Evolutionary conservation across 2,329 filamentous ascomycete species (phyloP), one percentile per base, ranked within the genome.

Genomic region (Trichoderma polysporum): DNA sequence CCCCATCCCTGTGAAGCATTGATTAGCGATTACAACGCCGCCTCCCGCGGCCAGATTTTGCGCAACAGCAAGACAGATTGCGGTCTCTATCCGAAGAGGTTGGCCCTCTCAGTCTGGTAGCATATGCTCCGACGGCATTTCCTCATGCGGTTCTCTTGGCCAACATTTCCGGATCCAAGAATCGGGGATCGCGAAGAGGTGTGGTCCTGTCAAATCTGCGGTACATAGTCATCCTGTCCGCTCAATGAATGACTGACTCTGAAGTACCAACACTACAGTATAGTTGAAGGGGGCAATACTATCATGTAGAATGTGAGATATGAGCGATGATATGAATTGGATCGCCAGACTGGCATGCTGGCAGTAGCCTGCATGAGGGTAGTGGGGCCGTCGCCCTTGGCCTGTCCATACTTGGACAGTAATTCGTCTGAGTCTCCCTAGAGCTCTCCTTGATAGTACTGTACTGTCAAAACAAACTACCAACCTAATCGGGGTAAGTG

Each of bases 281-380:
- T 17, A 15, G 19, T 47, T 31, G 19, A 37, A 47, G 49, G 62
- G 49, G 27, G n/a, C n/a, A 25, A 63, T 50, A 54, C 33, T n/a
- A 27, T 33, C n/a, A 57, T 22, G 19, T 59, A 66, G 66, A 68
- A 72, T 63, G 56, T 70, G 67, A 70, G 58, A 71, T 65, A 52
- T 70, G 69, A 71, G 68, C 63, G 27, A 61, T 60, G 68, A 61
- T 60, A 17, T 22, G 22, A 61, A 68, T 56, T 54, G 19, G 69
- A 70, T 70, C 62, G 68, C 61, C 68, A 61, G 58, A 68, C 67
- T 71, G 70, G 68, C 54, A 69, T 71, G 70, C 52, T 64, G 19
- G 59, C 37, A 57, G 58, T 60, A 67, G 67, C 66, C 41, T 49
- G 39, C 66, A 49, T 66, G 50, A 54, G 50, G 47, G 58, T 52